Base-by-base conservation (phyloP, 768 basidiomycete species). In the Boletus patriciae region DNA sequence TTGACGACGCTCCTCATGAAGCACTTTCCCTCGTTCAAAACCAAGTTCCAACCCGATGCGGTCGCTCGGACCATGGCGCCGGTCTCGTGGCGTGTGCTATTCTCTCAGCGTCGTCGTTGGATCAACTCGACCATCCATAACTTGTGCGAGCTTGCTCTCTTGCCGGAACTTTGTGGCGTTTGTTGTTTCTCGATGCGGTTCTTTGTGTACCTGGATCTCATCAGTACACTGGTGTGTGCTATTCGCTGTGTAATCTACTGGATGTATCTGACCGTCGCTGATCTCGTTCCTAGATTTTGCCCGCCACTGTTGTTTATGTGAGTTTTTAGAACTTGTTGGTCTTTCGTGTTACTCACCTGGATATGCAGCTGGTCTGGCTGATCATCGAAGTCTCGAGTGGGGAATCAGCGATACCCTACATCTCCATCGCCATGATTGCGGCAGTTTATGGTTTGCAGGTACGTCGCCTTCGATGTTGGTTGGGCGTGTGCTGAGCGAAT, bases 111-210 rank as follows among this genome's bases (percentile, higher is more conserved):
- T 66, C 80, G 86, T 71, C 80, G 86, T 47, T 87, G 86, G 85
- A 87, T 87, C 72, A 87, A 87, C 68, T 87, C 86, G 43, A 87
- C 85, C 12, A 73, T 87, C 25, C 85, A 87, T 66, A 87, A 87
- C 67, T 68, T 87, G 36, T 83, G 82, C 66, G 85, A 87, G 66
- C 74, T 87, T 49, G 79, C 83, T 29, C 77, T 84, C 68, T 67
- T 87, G 21, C 82, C 83, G 11, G 82, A 86, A 34, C 71, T 87
- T 10, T 85, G 85, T 66, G 85, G 85, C 6, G 80, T 87, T 64
- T 87, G 85, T 61, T 84, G 83, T 62, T 87, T 87, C 78, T 86
- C 84, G n/a, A 87, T 87, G 86, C 76, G 82, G 38, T 84, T 83
- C 73, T 79, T 88, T 66, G 87, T 87, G 31, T 86, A 85, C 70